phyloP scores from a whole-genome alignment of 805 yeast species.

The Metschnikowia lunata region DNA sequence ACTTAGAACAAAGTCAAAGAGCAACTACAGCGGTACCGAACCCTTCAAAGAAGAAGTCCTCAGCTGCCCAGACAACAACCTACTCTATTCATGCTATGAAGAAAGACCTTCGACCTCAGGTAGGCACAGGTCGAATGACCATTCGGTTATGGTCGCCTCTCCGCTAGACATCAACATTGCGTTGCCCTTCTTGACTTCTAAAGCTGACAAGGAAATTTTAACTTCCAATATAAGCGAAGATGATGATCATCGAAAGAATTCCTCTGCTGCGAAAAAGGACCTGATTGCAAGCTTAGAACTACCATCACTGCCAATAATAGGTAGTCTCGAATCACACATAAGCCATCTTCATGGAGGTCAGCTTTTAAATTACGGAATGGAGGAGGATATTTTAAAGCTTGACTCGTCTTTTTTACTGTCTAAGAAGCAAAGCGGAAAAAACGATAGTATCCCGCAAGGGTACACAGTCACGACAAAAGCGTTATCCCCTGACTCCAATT shows the following conservation, averaged over 20 bases:
- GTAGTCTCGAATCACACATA: slow-evolving; percentile 37
- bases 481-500: slow-evolving; percentile 61
- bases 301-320: slow-evolving; percentile 33
- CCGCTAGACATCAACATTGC: slow-evolving; percentile 43
- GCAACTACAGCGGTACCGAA: slow-evolving; percentile 30
- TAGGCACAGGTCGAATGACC: background rate
- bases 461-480: slow-evolving; percentile 34
- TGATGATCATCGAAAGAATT: slow-evolving; percentile 6
- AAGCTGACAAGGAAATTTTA: slow-evolving; percentile 27
- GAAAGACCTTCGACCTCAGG: slow-evolving; percentile 10
- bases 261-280: slow-evolving; percentile 2
- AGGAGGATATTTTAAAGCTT: slow-evolving; percentile 25
- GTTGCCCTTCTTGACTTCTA: slow-evolving; percentile 40
- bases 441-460: slow-evolving; percentile 32
- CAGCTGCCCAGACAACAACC: slow-evolving; percentile 55
- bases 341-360: slow-evolving; percentile 19
- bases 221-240: slow-evolving; percentile 15
- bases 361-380: slow-evolving; percentile 6
- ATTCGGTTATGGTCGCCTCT: slow-evolving; percentile 33
- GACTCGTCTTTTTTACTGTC: slow-evolving; percentile 27
- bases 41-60: slow-evolving; percentile 60
- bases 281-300: slow-evolving; percentile 8
- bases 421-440: slow-evolving; percentile 20
- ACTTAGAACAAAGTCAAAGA: slow-evolving; percentile 49
- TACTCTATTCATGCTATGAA: slow-evolving; percentile 54